These are phyloP conservation scores for Dryas drummondii DNA, from an alignment of 306 rosid species.

Conservation along the genomic window DNA sequence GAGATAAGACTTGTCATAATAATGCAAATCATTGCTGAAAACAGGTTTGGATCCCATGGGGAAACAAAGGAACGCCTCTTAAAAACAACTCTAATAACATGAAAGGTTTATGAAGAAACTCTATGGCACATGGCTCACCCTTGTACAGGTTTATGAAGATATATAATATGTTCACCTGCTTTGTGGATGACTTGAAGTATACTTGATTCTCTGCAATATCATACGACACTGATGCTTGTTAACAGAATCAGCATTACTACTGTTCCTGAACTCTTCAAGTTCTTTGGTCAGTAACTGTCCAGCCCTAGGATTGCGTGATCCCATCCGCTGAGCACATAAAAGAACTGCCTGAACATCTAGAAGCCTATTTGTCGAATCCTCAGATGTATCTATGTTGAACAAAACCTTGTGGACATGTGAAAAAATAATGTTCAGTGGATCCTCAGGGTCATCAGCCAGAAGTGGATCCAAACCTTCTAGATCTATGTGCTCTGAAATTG, in stretches of 20 bases:
- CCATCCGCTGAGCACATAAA: constrained; percentile 84
- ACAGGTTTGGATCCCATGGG: neutral
- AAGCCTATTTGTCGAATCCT: constrained; percentile 89
- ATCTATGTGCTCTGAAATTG: constrained; percentile 90
- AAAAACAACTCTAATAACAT: neutral
- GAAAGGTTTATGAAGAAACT: neutral
- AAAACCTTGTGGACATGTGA: constrained; percentile 84
- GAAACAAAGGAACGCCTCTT: neutral
- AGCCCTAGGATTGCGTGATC: constrained; percentile 91
- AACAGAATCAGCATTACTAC: constrained; percentile 83
- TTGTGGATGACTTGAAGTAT: constrained; percentile 71
- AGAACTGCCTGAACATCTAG: constrained; percentile 97
- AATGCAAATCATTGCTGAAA: neutral
- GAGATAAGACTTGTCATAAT: neutral
- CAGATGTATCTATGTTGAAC: constrained; percentile 67
- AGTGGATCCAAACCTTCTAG: constrained; percentile 98
- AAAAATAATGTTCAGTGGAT: constrained; percentile 80
- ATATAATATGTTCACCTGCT: constrained; percentile 51
- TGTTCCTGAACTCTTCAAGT: constrained; percentile 84
- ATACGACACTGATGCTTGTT: constrained; percentile 94
- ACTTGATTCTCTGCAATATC: constrained; percentile 92
- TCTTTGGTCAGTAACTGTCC: constrained; percentile 85
- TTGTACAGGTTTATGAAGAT: constrained; percentile 5
- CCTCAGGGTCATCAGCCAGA: constrained; percentile 97
- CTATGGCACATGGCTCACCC: constrained; percentile 5